Evolutionary conservation across 352 stramenopile species (phyloP), one percentile per base, ranked within the genome.

Genomic region (Phytophthora sp.): DNA sequence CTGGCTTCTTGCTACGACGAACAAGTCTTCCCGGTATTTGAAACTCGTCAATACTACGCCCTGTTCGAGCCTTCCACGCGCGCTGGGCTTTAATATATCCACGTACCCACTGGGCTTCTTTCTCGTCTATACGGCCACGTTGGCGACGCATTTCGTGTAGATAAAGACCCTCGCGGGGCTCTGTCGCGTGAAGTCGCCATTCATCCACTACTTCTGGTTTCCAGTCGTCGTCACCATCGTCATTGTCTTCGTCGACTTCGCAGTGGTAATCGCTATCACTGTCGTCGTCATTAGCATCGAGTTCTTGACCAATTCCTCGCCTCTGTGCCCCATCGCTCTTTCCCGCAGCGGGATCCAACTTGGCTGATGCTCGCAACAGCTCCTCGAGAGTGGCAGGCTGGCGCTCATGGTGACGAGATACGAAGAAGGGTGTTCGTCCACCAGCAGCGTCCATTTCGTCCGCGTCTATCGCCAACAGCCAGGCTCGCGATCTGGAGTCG

Each of bases 141-240:
- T 67, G 63, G 13, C 56, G 56, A 11, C 54, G 44, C 63, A 72
- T 72, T 66, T 72, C 63, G 28, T 66, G 43, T 20, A 66, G 26
- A 38, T 72, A 72, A 9, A 72, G 37, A 54, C 37, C 63, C 28
- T 72, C 63, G n/a, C 56, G 50, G 32, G 63, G 63, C 6, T 72
- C 56, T 37, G 37, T 32, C 17, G 56, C 49, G 26, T 72, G 63
- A 11, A 72, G 56, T 12, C 35, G 43, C 63, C 57, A 66, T 27
- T 79, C 71, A 28, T 79, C 71, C 8, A 74, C n/a, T n/a, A n/a
- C 31, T 31, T 76, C 66, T n/a, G 50, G n/a, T 18, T 76, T 54
- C 7, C 59, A 38, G 34, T 70, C 38, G 24, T 53, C 57, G 12
- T 54, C 10, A 18, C 74, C 61, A 27, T 65, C 70, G 18, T 69